Conservation (phyloP, 768 basidiomycete genomes). For the Kwoniella mangroviensis region DNA sequence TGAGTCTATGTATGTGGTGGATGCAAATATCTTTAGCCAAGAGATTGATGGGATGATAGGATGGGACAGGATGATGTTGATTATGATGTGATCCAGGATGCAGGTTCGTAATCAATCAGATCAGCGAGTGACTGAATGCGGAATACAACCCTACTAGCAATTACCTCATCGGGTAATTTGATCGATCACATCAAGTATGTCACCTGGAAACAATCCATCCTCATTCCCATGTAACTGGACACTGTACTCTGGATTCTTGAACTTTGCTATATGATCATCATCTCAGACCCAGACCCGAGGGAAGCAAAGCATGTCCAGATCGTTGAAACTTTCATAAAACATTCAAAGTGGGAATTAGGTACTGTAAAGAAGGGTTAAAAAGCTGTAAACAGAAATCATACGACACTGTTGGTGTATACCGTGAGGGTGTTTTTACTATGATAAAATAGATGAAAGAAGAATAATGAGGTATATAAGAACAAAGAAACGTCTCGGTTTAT, state of each 20-base stretch:
- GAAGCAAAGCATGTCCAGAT: background rate
- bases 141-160: background rate
- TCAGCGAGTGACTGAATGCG: background rate
- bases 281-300: background rate
- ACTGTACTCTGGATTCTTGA: no score
- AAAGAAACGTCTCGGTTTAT: background rate
- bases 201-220: background rate
- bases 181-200: background rate
- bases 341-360: slow-evolving; percentile 7
- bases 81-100: background rate
- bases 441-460: background rate
- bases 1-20: no score
- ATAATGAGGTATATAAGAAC: background rate
- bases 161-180: slow-evolving; percentile 1
- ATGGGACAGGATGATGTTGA: background rate
- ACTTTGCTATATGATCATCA: background rate
- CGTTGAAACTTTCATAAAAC: slow-evolving; percentile 15
- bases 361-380: background rate
- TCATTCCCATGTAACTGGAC: background rate
- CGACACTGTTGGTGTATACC: background rate
- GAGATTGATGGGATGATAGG: background rate
- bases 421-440: background rate
- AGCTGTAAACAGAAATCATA: background rate
- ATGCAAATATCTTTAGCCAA: no score
- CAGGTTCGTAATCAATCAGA: background rate